phyloP scores from a whole-genome alignment of 306 rosid genomes.

The Glycine soja region DNA sequence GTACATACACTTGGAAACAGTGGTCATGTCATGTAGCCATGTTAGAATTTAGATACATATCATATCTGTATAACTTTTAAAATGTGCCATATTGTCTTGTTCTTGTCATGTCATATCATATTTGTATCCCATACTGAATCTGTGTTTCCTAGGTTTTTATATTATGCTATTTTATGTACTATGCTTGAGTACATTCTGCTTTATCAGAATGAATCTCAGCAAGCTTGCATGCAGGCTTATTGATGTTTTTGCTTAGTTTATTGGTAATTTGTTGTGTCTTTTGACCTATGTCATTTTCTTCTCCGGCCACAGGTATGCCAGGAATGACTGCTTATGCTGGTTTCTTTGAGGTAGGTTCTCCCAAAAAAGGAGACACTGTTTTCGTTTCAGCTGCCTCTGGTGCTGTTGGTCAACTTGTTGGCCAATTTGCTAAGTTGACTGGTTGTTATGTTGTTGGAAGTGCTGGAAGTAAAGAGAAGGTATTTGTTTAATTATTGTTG shows the following conservation, averaged over 20 bases:
- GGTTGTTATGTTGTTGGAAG: conserved; percentile 60
- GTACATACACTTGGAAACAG: background rate
- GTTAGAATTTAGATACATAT: too few species aligned
- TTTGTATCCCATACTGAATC: too few species aligned
- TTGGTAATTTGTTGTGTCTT: background rate
- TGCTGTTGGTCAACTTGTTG: conserved; percentile 55
- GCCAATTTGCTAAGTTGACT: conserved; percentile 43
- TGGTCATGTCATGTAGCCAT: background rate
- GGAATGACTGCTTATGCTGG: conserved; percentile 54
- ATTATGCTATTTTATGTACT: too few species aligned
- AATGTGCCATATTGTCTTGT: too few species aligned
- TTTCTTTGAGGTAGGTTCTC: conserved; percentile 48
- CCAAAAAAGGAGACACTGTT: conserved; percentile 53
- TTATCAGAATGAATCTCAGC: background rate
- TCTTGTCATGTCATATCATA: too few species aligned
- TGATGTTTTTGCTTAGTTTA: background rate
- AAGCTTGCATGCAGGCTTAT: background rate
- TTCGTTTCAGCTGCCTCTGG: conserved; percentile 52
- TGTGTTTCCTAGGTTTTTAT: too few species aligned
- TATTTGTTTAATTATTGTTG: background rate
- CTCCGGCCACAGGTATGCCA: conserved; percentile 53
- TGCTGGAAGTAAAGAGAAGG: conserved; percentile 59
- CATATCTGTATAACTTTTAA: too few species aligned
- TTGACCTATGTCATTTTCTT: background rate
- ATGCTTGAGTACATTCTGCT: too few species aligned